Base-by-base conservation (phyloP, 441 rosid genomes). In the Dalechampia spathulata region DNA sequence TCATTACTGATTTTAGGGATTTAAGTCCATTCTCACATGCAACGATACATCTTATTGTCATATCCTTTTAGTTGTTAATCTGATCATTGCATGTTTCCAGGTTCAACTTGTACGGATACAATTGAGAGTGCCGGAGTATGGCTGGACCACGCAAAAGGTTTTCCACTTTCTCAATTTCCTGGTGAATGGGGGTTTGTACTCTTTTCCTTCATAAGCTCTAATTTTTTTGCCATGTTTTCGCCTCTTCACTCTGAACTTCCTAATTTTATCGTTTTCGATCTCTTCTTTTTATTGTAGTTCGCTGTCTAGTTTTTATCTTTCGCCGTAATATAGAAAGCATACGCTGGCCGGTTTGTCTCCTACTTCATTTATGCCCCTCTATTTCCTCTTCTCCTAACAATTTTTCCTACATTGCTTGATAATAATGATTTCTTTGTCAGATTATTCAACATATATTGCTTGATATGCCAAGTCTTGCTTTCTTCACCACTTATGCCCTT, bases 131-230 rank as follows among this genome's bases (percentile, higher is more conserved):
- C 97, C 97, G 0, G 97, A 90, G 72, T 87, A 85, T 39, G 97
- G 97, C 9, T 90, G 96, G 97, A 87, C 97, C 30, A 90, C 91
- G 6, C 97, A 87, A 72, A 90, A 90, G 75, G 96, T 90, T 60
- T 90, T 90, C 41, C 96, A 90, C 73, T 80, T 90, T 63, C 86
- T 90, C 61, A 90, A 90, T 76, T 85, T 90, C 82, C 65, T 90
- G 34, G 97, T 90, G 34, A 90, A 87, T 60, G 91, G 85, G 61
- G 87, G 97, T 90, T 20, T 49, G 84, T 72, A 32, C 57, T 48
- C 10, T 0, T n/a, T 15, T 27, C 11, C 19, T 46, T 32, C 46
- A 4, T 34, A 48, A 14, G n/a, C n/a, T n/a, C n/a, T n/a, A n/a
- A n/a, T n/a, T n/a, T n/a, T n/a, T n/a, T n/a, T n/a, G n/a, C n/a